Conservation (phyloP, 345 rosid genomes). For the Balakata baccata region DNA sequence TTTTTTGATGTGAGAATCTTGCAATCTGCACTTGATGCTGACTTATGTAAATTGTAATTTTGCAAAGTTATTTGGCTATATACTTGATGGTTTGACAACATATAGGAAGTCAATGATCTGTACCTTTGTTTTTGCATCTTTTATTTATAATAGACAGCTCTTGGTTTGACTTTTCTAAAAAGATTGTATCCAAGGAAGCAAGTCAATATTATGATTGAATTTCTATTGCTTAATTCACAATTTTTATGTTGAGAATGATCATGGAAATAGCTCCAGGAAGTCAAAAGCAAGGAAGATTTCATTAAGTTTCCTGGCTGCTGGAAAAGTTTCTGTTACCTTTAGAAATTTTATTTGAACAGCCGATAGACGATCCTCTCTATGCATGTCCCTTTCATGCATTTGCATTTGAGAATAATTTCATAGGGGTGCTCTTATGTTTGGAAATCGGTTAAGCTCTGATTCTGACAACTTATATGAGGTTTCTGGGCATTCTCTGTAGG, state of each 20-base stretch:
- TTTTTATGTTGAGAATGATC: neutral
- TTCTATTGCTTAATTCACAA: neutral
- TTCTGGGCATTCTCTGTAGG: neutral
- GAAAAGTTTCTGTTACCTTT: too few species aligned
- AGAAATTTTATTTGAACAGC: too few species aligned
- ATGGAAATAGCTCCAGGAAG: neutral
- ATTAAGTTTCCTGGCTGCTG: too few species aligned
- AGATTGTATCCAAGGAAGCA: neutral
- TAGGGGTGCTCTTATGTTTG: neutral
- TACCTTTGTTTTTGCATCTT: neutral
- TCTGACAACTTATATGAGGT: neutral
- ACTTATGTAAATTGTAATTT: neutral
- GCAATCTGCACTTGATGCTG: neutral
- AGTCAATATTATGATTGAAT: neutral
- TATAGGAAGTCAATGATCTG: neutral
- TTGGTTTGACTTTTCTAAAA: neutral
- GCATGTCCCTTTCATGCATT: too few species aligned
- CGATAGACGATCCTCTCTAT: too few species aligned
- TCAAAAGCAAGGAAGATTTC: too few species aligned
- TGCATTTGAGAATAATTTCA: neutral
- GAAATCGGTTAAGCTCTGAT: neutral
- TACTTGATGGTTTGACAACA: neutral
- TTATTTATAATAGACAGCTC: neutral
- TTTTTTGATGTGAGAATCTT: neutral
- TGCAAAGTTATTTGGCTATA: neutral